Conservation (phyloP, 2,329 filamentous ascomycete species). For the Fusarium udum region DNA sequence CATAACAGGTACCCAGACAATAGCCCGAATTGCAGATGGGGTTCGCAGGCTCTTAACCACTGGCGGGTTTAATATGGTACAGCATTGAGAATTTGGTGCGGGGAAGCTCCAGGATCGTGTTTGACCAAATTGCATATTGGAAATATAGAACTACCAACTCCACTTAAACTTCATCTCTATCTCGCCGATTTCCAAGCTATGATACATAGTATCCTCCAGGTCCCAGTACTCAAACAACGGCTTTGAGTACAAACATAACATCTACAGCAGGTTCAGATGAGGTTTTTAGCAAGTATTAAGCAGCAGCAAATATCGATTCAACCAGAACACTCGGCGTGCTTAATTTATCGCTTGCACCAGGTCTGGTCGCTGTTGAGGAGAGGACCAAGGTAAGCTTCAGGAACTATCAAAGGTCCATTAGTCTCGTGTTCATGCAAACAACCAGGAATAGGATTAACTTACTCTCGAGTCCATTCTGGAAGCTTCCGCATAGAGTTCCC, state of each 20-base stretch:
- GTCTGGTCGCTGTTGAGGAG: not conserved
- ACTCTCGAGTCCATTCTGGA: not conserved
- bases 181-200: not conserved
- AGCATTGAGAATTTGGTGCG: accelerated
- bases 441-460: accelerated
- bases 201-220: not conserved
- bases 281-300: too few species aligned
- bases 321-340: too few species aligned
- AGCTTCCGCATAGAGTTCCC: slow-evolving; percentile 10
- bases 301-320: too few species aligned
- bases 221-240: too few species aligned
- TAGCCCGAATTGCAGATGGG: accelerated
- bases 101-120: accelerated
- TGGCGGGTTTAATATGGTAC: accelerated
- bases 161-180: not conserved
- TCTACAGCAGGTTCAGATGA: too few species aligned
- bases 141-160: not conserved
- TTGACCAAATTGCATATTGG: not conserved
- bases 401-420: not conserved
- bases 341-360: not conserved
- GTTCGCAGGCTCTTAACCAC: too few species aligned
- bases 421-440: accelerated
- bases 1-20: accelerated
- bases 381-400: slow-evolving; percentile 9
- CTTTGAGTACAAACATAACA: too few species aligned